These are phyloP conservation scores for Dipteronia sinensis DNA, from an alignment of 345 rosid genomes.

Conservation along the genomic window DNA sequence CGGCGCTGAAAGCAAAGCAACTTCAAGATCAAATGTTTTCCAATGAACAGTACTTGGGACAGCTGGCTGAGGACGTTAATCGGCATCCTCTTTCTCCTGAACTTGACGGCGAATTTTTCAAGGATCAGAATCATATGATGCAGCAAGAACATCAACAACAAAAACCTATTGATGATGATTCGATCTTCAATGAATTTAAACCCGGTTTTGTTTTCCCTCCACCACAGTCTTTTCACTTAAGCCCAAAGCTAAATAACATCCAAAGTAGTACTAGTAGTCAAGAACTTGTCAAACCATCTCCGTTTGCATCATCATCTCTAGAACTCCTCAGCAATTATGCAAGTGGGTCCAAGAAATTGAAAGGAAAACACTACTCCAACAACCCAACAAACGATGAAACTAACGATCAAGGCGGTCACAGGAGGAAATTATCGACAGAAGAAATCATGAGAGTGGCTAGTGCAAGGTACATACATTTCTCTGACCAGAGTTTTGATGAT, in stretches of 20 bases:
- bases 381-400: not conserved
- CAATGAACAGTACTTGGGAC: slow-evolving; percentile 18
- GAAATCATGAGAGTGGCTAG: slow-evolving; percentile 55
- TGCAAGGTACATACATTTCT: slow-evolving; percentile 45
- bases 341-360: slow-evolving; percentile 35
- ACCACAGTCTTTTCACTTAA: slow-evolving; percentile 10
- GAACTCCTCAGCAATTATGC: slow-evolving; percentile 48
- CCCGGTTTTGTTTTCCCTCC: slow-evolving; percentile 11
- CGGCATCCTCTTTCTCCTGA: slow-evolving; percentile 13
- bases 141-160: slow-evolving; percentile 13
- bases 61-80: slow-evolving; percentile 10
- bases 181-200: slow-evolving; percentile 14
- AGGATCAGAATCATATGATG: slow-evolving; percentile 11
- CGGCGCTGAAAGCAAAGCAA: slow-evolving; percentile 10
- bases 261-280: not conserved
- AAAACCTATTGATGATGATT: slow-evolving; percentile 9
- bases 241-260: slow-evolving; percentile 14
- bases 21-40: slow-evolving; percentile 17
- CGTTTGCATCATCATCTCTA: slow-evolving; percentile 29
- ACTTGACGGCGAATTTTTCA: slow-evolving; percentile 8
- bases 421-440: slow-evolving; percentile 41
- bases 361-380: not conserved
- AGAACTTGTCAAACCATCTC: slow-evolving; percentile 4
- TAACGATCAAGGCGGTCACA: too few relatives aligned
- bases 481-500: slow-evolving; percentile 38